phyloP scores from a whole-genome alignment of 2,329 filamentous ascomycete species.

The Lachnellula cervina region DNA sequence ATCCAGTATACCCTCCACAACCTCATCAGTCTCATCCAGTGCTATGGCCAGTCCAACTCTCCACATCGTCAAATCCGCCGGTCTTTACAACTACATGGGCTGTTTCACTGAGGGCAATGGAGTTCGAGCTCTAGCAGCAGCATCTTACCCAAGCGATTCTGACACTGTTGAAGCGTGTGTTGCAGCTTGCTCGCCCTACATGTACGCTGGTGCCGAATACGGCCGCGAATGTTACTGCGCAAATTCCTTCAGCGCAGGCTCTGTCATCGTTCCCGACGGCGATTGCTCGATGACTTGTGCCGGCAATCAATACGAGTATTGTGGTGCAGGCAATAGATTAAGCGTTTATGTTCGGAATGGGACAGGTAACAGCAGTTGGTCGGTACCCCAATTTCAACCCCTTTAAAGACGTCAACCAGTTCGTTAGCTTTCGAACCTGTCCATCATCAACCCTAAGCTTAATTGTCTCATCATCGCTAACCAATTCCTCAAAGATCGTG shows the following conservation, averaged over 20 bases:
- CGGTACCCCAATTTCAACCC: not conserved
- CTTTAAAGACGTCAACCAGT: not conserved
- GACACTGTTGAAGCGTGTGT: slow-evolving; percentile 17
- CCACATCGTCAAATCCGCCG: slow-evolving; percentile 17
- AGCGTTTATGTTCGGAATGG: slow-evolving; percentile 21
- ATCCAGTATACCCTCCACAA: not conserved
- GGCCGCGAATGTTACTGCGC: slow-evolving; percentile 32
- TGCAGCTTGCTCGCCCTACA: slow-evolving; percentile 27
- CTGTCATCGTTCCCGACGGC: slow-evolving; percentile 5
- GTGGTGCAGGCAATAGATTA: slow-evolving; percentile 30
- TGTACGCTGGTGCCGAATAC: slow-evolving; percentile 38
- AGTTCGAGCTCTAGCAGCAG: slow-evolving; percentile 10
- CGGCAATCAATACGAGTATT: slow-evolving; percentile 29
- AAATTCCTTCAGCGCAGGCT: slow-evolving; percentile 20
- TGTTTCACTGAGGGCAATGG: slow-evolving; percentile 19
- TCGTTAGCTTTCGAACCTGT: no score
- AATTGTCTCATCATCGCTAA: not conserved
- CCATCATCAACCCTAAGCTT: not conserved
- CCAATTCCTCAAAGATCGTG: not conserved
- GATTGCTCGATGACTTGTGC: slow-evolving; percentile 22
- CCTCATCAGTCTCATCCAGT: slow-evolving; percentile 1
- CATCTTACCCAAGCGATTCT: slow-evolving; percentile 11
- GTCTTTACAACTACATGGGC: slow-evolving; percentile 19
- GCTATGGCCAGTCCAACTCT: slow-evolving; percentile 14
- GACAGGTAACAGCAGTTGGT: not conserved